phyloP scores from a whole-genome alignment of 805 yeast genomes.

The Brettanomyces sp. region DNA sequence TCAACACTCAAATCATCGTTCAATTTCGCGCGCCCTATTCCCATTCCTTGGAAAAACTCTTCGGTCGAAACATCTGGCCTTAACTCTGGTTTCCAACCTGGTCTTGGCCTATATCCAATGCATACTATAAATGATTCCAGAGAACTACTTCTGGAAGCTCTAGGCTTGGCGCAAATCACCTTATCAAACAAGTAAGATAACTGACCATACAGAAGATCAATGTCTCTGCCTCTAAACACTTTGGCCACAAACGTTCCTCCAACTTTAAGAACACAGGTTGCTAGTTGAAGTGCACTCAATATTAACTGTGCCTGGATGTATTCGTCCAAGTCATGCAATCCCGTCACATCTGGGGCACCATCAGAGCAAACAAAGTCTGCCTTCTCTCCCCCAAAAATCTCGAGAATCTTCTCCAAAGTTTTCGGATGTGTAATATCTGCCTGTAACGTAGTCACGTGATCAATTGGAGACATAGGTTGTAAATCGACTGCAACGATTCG shows the following conservation, averaged over 20 bases:
- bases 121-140: conserved; percentile 92
- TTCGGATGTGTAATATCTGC: conserved; percentile 97
- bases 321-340: conserved; percentile 92
- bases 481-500: conserved; percentile 90
- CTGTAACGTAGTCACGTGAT: conserved; percentile 80
- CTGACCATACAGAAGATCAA: conserved; percentile 89
- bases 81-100: conserved; percentile 69
- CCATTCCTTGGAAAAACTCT: conserved; percentile 63
- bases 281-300: conserved; percentile 81
- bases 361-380: conserved; percentile 96
- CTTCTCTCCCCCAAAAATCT: conserved; percentile 79
- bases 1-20: conserved; percentile 41
- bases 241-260: conserved; percentile 96
- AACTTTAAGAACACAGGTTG: conserved; percentile 78
- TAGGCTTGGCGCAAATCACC: conserved; percentile 92
- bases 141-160: conserved; percentile 91
- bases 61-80: conserved; percentile 53
- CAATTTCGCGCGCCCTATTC: conserved; percentile 45
- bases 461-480: conserved; percentile 97
- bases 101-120: conserved; percentile 73
- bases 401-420: conserved; percentile 67
- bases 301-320: conserved; percentile 93
- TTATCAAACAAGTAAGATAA: conserved; percentile 74
- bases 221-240: conserved; percentile 92
- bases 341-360: conserved; percentile 99